These are phyloP conservation scores for Cryptomeria japonica DNA, from an alignment of 75 land plant species.

Conservation along the genomic window DNA sequence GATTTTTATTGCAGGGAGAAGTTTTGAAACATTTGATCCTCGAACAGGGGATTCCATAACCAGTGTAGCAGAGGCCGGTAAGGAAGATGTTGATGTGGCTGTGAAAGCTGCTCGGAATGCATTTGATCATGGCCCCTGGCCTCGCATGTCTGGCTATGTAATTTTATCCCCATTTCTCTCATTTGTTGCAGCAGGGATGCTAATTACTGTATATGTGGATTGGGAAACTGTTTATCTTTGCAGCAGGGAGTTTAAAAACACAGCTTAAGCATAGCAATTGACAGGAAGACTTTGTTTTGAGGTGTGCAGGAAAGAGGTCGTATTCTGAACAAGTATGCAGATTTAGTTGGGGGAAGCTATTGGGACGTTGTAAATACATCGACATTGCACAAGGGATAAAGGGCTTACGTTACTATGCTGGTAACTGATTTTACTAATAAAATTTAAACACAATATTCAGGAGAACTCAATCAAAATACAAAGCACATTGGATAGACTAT, in stretches of 20 bases:
- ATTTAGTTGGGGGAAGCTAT: conserved; percentile 74
- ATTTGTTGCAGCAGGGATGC: background rate
- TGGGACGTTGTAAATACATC: conserved; percentile 22
- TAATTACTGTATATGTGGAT: background rate
- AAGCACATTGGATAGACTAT: too few species aligned
- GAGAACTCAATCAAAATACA: too few species aligned
- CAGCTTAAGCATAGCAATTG: background rate
- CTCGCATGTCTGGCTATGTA: conserved; percentile 61
- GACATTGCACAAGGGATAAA: conserved; percentile 38
- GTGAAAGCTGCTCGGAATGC: conserved; percentile 71
- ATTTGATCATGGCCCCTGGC: conserved; percentile 72
- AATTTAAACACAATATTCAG: too few species aligned
- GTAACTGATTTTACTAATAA: too few species aligned
- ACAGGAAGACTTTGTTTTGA: background rate
- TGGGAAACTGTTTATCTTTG: background rate
- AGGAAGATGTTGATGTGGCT: conserved; percentile 21
- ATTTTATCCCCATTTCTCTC: background rate
- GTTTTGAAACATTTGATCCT: conserved; percentile 71
- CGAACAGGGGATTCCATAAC: conserved; percentile 57
- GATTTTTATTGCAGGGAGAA: conserved; percentile 39
- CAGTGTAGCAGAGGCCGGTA: background rate
- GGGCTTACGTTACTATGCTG: conserved; percentile 58
- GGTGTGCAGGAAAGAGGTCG: conserved; percentile 56
- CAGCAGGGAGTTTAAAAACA: too few species aligned
- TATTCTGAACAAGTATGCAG: conserved; percentile 62